Conservation (phyloP, 2,329 filamentous ascomycete genomes). For the Phialophora macrospora region DNA sequence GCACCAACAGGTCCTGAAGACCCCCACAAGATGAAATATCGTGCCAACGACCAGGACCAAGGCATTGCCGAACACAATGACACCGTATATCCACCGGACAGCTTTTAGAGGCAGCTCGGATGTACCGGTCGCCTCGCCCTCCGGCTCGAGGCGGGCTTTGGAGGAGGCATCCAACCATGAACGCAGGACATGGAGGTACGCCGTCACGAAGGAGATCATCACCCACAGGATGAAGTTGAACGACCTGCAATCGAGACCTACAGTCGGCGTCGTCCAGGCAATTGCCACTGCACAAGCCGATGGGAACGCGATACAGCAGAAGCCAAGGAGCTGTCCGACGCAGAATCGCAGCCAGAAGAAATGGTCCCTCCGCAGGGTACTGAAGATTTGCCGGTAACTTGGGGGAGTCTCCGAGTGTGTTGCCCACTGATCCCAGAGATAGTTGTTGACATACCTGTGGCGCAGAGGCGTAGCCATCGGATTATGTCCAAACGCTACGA, state of each 20-base stretch:
- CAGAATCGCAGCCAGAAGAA: not conserved
- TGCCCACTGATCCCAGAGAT: constrained; percentile 5
- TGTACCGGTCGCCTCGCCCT: not conserved
- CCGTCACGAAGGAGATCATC: not conserved
- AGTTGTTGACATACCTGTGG: constrained; percentile 6
- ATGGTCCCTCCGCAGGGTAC: not conserved
- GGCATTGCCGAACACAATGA: constrained; percentile 11
- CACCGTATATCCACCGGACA: not conserved
- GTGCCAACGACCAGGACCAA: constrained; percentile 12
- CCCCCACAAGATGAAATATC: constrained; percentile 8
- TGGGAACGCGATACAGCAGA: not conserved
- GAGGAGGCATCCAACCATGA: not conserved
- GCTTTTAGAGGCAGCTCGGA: not conserved
- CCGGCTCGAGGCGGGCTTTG: not conserved
- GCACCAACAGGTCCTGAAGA: constrained; percentile 10
- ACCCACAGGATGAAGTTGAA: constrained; percentile 17
- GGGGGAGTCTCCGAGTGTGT: not conserved
- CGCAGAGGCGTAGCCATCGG: constrained; percentile 1
- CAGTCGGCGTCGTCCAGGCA: constrained; percentile 6
- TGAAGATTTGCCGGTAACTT: too few relatives aligned
- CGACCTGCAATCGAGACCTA: constrained; percentile 6
- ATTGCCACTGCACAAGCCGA: not conserved
- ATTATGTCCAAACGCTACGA: not conserved
- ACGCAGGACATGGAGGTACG: not conserved
- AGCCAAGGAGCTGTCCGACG: not conserved